A percentile compares a stretch with the other conserved stretches of the same genome.
These are phyloP conservation scores for Berberis vulgaris DNA, from an alignment of 164 flowering plant species.

Conservation along the genomic window DNA sequence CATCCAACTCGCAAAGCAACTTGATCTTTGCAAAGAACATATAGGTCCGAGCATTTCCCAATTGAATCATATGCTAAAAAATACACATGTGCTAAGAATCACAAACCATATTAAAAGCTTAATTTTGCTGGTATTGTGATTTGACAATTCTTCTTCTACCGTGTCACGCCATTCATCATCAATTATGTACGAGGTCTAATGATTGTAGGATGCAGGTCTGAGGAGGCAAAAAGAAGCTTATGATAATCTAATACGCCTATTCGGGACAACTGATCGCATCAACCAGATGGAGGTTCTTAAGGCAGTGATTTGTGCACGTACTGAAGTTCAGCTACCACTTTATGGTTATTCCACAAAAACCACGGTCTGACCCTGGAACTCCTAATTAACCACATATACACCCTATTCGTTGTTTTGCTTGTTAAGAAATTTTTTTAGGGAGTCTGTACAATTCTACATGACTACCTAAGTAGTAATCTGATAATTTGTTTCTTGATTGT, in stretches of 20 bases:
- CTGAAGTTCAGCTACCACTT: constrained; percentile 46
- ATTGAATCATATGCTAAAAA: neutral
- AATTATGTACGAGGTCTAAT: neutral
- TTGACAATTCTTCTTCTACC: neutral
- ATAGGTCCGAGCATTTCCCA: constrained; percentile 28
- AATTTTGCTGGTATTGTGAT: neutral
- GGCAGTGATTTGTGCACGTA: constrained; percentile 33
- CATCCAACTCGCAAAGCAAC: constrained; percentile 37
- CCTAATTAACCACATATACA: neutral
- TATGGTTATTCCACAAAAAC: constrained; percentile 40
- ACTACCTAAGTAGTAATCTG: neutral
- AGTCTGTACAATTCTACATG: no score
- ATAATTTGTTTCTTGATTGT: neutral
- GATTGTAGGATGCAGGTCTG: constrained; percentile 38
- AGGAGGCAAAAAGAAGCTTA: constrained; percentile 39
- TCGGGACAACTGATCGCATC: constrained; percentile 34
- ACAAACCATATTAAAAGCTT: no score
- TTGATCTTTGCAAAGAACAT: constrained; percentile 30
- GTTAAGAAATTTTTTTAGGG: neutral
- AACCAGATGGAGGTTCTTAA: constrained; percentile 62
- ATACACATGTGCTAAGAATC: no score
- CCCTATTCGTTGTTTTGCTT: neutral
- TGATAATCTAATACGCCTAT: constrained; percentile 29
- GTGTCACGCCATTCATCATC: neutral
- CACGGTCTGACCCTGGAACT: neutral